These are phyloP conservation scores for Xanthoconium stramineum DNA, from an alignment of 768 basidiomycete species.

Conservation along the genomic window DNA sequence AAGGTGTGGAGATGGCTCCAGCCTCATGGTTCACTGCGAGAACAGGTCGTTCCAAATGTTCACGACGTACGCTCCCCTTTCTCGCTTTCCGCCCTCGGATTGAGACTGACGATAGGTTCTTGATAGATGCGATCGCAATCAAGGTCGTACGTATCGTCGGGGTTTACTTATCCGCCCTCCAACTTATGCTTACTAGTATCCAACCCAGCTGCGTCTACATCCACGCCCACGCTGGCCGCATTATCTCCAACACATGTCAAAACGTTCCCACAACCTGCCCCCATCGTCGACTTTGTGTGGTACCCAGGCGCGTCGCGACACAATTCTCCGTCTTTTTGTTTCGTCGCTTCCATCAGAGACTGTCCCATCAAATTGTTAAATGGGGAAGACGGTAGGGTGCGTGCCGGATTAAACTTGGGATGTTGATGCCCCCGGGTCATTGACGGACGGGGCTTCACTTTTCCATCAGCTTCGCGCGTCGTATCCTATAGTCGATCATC, in stretches of 20 bases:
- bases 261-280: conserved; percentile 53
- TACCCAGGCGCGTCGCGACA: conserved; percentile 68
- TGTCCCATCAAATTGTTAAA: conserved; percentile 84
- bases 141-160: too few relatives aligned
- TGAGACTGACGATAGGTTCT: too few relatives aligned
- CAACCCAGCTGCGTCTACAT: background rate
- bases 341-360: conserved; percentile 80
- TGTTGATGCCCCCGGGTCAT: too few relatives aligned
- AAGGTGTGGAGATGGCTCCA: conserved; percentile 78
- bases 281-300: conserved; percentile 81
- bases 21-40: conserved; percentile 67
- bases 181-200: too few relatives aligned
- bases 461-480: conserved; percentile 77
- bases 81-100: too few relatives aligned
- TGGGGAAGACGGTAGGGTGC: conserved; percentile 69
- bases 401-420: conserved; percentile 11
- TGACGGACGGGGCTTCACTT: too few relatives aligned
- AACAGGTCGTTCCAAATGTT: conserved; percentile 61
- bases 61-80: conserved; percentile 35
- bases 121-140: too few relatives aligned
- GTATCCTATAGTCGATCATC: conserved; percentile 88
- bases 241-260: conserved; percentile 14
- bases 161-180: too few relatives aligned
- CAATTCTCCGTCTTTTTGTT: conserved; percentile 71
- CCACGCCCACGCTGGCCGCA: background rate